Percentiles rank a stretch among this genome's conserved stretches.
These are phyloP conservation scores for Corynespora cassiicola DNA, from an alignment of 2,329 filamentous ascomycete species.

Conservation along the genomic window DNA sequence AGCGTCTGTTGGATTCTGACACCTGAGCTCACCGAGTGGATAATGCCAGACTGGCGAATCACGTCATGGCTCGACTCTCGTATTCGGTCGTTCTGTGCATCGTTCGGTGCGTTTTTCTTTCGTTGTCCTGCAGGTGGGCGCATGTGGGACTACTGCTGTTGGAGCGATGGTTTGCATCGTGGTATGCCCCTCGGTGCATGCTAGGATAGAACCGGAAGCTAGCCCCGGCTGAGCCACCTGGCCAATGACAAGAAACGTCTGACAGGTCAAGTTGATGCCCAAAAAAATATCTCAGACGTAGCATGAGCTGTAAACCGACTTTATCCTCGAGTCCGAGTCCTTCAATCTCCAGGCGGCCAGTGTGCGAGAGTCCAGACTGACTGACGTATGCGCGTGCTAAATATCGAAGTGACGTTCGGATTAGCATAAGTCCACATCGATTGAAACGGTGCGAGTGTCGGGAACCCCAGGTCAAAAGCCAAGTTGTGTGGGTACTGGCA, in stretches of 20 bases:
- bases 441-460: conserved; percentile 6
- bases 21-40: too few relatives aligned
- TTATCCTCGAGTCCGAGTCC: conserved; percentile 1
- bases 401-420: conserved; percentile 1
- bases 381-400: neutral
- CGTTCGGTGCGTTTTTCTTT: conserved; percentile 22
- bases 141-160: conserved; percentile 9
- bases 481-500: conserved; percentile 4
- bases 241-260: too few relatives aligned
- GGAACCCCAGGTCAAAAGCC: neutral
- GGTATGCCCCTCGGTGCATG: too few relatives aligned
- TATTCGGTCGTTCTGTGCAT: conserved; percentile 16
- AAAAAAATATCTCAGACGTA: conserved; percentile 14
- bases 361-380: too few relatives aligned
- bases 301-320: conserved; percentile 9
- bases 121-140: conserved; percentile 18
- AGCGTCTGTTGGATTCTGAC: too few relatives aligned
- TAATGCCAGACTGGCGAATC: conserved; percentile 3
- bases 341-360: conserved; percentile 3
- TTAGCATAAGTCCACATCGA: conserved; percentile 3
- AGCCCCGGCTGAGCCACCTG: conserved; percentile 11
- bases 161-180: conserved; percentile 16
- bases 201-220: conserved; percentile 12
- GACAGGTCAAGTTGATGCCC: too few relatives aligned
- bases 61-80: conserved; percentile 8